phyloP scores from a whole-genome alignment of 768 basidiomycete genomes.

The Boletus edulis region DNA sequence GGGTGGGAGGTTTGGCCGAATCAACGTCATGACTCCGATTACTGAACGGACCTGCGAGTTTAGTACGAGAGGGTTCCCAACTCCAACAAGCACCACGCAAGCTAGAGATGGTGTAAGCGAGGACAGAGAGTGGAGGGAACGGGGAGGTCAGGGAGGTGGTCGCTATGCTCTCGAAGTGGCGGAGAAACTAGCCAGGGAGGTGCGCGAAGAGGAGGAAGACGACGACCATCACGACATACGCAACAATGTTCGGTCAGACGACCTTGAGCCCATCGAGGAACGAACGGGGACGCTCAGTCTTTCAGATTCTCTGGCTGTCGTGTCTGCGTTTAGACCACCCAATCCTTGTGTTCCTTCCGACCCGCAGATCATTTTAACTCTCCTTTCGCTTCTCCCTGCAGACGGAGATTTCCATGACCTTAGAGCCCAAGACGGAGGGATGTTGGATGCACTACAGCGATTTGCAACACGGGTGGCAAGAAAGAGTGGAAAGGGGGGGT shows the following conservation, averaged over 20 bases:
- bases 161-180: constrained; percentile 54
- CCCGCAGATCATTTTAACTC: constrained; percentile 53
- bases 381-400: constrained; percentile 62
- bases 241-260: constrained; percentile 4
- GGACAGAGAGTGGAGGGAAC: constrained; percentile 18
- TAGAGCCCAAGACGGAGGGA: constrained; percentile 48
- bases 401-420: constrained; percentile 65
- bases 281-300: constrained; percentile 64
- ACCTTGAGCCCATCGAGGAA: constrained; percentile 46
- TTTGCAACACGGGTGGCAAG: constrained; percentile 50
- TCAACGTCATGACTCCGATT: constrained; percentile 97
- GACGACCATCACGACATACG: constrained; percentile 6
- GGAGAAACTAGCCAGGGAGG: constrained; percentile 54
- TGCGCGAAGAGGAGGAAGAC: constrained; percentile 26
- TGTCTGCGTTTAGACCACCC: constrained; percentile 65
- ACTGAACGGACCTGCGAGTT: constrained; percentile 92
- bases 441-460: constrained; percentile 70
- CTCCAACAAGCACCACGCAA: constrained; percentile 46
- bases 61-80: constrained; percentile 49
- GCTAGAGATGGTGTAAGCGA: constrained; percentile 34
- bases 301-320: constrained; percentile 57
- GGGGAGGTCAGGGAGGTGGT: constrained; percentile 29
- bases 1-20: constrained; percentile 74
- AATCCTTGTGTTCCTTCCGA: constrained; percentile 92
- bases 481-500: constrained; percentile 33